Evolutionary conservation across 352 stramenopile species (phyloP).

Genomic region (Phytopythium mirpurense): DNA sequence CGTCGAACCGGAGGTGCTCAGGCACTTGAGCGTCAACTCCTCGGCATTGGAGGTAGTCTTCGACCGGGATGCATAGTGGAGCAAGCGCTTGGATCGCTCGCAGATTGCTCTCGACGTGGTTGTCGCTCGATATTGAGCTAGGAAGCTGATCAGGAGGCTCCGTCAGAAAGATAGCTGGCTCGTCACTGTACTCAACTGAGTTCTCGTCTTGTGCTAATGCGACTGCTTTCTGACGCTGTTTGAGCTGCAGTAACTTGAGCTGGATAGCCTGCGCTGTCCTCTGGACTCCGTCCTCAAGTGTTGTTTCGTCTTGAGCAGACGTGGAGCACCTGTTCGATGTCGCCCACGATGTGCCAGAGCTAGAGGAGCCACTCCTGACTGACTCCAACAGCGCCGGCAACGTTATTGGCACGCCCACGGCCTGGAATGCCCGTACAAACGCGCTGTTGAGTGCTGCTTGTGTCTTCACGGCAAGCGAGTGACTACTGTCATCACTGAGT

Average conservation of each 20-base stretch:
- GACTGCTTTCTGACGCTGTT: slow-evolving; percentile 15
- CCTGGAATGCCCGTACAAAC: slow-evolving; percentile 30
- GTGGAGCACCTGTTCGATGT: neutral
- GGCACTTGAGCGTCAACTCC: slow-evolving; percentile 32
- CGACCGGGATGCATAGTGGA: neutral
- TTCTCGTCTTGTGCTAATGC: neutral
- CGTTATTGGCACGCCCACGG: slow-evolving; percentile 21
- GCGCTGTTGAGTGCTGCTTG: slow-evolving; percentile 21
- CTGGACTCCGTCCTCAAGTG: neutral
- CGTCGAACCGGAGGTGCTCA: slow-evolving; percentile 52
- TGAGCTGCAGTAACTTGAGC: slow-evolving; percentile 19
- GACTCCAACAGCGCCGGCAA: slow-evolving; percentile 26
- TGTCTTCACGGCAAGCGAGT: slow-evolving; percentile 1
- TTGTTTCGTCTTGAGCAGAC: neutral
- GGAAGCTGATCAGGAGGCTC: slow-evolving; percentile 29
- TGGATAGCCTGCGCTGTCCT: slow-evolving; percentile 11
- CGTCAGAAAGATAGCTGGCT: slow-evolving; percentile 36
- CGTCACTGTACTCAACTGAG: neutral
- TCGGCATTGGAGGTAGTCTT: slow-evolving; percentile 33
- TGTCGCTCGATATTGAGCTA: neutral
- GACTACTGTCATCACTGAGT: neutral
- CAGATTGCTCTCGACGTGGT: slow-evolving; percentile 1
- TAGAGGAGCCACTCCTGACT: neutral
- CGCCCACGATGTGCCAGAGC: neutral
- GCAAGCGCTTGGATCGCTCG: neutral